phyloP scores from a whole-genome alignment of 2,329 filamentous ascomycete genomes.

The Colletotrichum tabaci region DNA sequence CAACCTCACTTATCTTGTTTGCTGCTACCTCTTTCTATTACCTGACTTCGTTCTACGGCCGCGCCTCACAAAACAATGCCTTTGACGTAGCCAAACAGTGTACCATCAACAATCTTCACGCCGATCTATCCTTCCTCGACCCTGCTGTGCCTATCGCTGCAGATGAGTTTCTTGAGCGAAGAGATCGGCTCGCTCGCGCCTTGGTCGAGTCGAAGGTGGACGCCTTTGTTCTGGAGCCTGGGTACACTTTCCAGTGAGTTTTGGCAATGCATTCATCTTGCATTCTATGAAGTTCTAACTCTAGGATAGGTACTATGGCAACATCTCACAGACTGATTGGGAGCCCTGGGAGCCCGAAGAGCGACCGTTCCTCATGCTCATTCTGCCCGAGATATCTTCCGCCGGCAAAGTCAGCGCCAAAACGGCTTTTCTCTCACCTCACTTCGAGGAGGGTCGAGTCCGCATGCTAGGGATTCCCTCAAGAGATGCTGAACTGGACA shows the following conservation, averaged over 20 bases:
- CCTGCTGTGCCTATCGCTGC: conserved; percentile 61
- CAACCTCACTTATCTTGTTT: conserved; percentile 12
- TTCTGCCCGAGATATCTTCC: conserved; percentile 61
- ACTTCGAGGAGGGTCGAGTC: conserved; percentile 73
- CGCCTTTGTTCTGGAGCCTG: conserved; percentile 75
- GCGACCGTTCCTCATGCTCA: conserved; percentile 74
- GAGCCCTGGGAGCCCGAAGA: conserved; percentile 77
- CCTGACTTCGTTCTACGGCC: neutral
- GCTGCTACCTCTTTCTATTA: conserved; percentile 14
- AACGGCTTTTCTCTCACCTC: conserved; percentile 71
- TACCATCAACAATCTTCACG: conserved; percentile 66
- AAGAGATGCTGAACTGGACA: conserved; percentile 62
- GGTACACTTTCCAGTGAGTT: conserved; percentile 72
- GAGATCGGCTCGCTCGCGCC: conserved; percentile 70
- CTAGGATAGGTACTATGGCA: conserved; percentile 67
- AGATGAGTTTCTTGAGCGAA: conserved; percentile 68
- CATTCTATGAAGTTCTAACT: neutral
- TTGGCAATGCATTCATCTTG: no score
- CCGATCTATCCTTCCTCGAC: conserved; percentile 66
- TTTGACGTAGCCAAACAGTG: conserved; percentile 56
- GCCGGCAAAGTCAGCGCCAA: conserved; percentile 63
- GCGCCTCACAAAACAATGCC: neutral
- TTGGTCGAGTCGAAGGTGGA: conserved; percentile 66
- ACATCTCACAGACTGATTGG: conserved; percentile 73
- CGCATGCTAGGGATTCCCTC: conserved; percentile 72